phyloP scores from a whole-genome alignment of 129 eudicot species.

The Pseudognaphalium luteoalbum region DNA sequence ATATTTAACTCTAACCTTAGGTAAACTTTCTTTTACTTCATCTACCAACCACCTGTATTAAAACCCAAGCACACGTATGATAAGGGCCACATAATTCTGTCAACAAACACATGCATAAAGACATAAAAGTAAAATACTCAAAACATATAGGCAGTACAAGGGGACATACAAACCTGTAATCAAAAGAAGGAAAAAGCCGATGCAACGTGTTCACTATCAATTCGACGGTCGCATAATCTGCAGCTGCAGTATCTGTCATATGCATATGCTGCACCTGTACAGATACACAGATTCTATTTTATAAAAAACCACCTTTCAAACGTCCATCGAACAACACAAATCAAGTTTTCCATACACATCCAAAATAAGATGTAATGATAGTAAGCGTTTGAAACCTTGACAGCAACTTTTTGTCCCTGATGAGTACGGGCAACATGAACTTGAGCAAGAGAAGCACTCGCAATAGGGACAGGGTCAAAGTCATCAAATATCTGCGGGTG shows the following conservation, averaged over 20 bases:
- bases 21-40: slow-evolving; percentile 88
- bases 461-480: slow-evolving; percentile 89
- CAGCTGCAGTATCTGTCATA: slow-evolving; percentile 97
- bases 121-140: slow-evolving; percentile 1
- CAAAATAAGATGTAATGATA: not conserved
- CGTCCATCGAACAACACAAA: not conserved
- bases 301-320: not conserved
- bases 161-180: slow-evolving; percentile 66
- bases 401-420: slow-evolving; percentile 92
- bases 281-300: not conserved
- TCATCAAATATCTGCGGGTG: slow-evolving; percentile 76
- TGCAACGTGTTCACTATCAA: slow-evolving; percentile 84
- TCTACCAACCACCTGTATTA: slow-evolving; percentile 83
- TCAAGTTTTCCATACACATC: slow-evolving; percentile 4
- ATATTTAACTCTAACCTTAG: slow-evolving; percentile 54
- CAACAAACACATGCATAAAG: not conserved
- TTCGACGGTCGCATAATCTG: slow-evolving; percentile 93
- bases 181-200: slow-evolving; percentile 79
- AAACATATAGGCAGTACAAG: not conserved
- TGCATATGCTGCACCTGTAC: slow-evolving; percentile 90
- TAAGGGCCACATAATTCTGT: slow-evolving; percentile 9
- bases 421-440: slow-evolving; percentile 84
- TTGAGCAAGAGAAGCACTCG: slow-evolving; percentile 98
- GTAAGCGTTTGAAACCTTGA: slow-evolving; percentile 53
- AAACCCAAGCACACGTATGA: slow-evolving; percentile 11